phyloP scores from a whole-genome alignment of 257 asterid genomes.

The Ehretia macrophylla region DNA sequence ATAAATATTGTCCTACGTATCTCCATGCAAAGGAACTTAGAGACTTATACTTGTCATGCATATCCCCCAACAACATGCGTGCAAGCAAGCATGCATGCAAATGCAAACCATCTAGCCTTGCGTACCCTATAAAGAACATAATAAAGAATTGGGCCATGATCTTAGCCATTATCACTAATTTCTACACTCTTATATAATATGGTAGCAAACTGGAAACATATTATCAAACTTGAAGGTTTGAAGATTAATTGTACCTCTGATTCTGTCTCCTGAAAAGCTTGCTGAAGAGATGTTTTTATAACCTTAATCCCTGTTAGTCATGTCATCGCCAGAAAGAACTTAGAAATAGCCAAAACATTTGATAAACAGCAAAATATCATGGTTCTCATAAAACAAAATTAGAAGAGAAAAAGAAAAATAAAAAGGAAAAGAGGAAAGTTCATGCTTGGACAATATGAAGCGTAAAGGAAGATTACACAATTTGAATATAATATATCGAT shows the following conservation, averaged over 20 bases:
- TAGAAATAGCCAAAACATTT: neutral
- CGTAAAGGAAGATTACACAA: too few species aligned
- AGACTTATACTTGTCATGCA: neutral
- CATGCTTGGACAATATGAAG: too few species aligned
- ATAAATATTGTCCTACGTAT: too few species aligned
- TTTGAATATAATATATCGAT: too few species aligned
- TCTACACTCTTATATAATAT: too few species aligned
- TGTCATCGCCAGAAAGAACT: neutral
- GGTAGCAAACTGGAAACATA: too few species aligned
- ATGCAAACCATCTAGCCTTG: neutral
- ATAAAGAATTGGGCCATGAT: too few species aligned
- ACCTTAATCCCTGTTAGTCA: slow-evolving; percentile 11
- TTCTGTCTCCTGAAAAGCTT: slow-evolving; percentile 4
- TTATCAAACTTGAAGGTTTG: too few species aligned
- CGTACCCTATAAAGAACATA: too few species aligned
- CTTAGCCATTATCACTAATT: too few species aligned
- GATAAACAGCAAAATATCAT: neutral
- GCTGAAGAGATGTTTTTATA: neutral
- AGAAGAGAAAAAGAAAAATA: neutral
- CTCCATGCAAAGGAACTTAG: too few species aligned
- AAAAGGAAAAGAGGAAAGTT: too few species aligned
- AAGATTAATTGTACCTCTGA: neutral
- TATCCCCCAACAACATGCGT: neutral
- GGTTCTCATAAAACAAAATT: neutral
- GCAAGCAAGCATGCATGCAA: neutral